Evolutionary conservation across 345 rosid genomes (phyloP).

Genomic region (Hibiscus mutabilis): DNA sequence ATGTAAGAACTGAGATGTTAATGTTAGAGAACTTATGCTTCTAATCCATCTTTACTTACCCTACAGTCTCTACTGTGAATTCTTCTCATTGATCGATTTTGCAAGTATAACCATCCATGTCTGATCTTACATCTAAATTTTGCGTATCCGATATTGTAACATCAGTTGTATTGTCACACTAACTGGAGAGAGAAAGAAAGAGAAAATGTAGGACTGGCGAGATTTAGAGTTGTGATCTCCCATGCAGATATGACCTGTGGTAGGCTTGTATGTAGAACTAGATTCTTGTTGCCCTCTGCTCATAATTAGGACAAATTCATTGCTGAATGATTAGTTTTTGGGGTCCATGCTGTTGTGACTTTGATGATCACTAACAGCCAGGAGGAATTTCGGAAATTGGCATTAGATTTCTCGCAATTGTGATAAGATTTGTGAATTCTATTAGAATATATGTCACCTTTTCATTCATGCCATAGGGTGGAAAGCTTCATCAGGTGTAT

Average conservation of each 20-base stretch:
- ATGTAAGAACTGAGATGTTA: not conserved
- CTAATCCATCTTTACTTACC: not conserved
- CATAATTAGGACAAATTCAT: slow-evolving; percentile 15
- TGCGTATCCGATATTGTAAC: not conserved
- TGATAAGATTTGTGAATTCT: slow-evolving; percentile 3
- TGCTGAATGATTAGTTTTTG: slow-evolving; percentile 21
- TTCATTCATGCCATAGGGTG: not conserved
- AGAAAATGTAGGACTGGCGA: not conserved
- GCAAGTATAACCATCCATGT: not conserved
- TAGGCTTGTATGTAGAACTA: slow-evolving; percentile 5
- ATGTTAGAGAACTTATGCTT: not conserved
- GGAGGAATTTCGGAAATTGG: not conserved
- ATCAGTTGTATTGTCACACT: slow-evolving; percentile 4
- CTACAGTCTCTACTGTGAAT: not conserved
- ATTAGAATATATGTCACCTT: not conserved
- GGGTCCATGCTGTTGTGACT: slow-evolving; percentile 14
- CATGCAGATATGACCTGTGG: not conserved
- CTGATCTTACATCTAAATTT: slow-evolving; percentile 9
- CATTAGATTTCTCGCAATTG: slow-evolving; percentile 1
- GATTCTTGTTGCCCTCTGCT: slow-evolving; percentile 14
- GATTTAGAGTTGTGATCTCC: slow-evolving; percentile 12
- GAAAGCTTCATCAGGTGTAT: not conserved
- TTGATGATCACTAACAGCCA: slow-evolving; percentile 10
- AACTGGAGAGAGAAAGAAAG: slow-evolving; percentile 7
- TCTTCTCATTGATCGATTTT: slow-evolving; percentile 1